A percentile compares a stretch with the other conserved stretches of the same genome.
Evolutionary conservation across 2,329 filamentous ascomycete genomes (phyloP).

Genomic region (Orbilia quercus): DNA sequence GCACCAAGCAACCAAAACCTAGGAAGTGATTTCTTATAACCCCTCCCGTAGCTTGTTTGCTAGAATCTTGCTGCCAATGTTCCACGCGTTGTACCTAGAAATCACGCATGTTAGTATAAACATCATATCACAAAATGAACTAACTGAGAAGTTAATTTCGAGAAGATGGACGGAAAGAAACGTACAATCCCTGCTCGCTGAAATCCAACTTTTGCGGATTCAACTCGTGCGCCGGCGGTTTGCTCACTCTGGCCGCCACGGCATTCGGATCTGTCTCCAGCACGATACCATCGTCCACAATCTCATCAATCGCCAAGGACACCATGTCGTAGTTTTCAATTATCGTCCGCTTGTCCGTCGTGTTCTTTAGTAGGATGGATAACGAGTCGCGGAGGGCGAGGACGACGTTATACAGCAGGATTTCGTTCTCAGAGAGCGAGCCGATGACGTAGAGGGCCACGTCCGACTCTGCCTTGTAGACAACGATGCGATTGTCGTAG

Average conservation of each 20-base stretch:
- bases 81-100: slow-evolving; percentile 45
- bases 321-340: slow-evolving; percentile 99
- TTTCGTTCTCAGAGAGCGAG: slow-evolving; percentile 92
- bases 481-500: slow-evolving; percentile 94
- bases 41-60: slow-evolving; percentile 51
- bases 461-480: slow-evolving; percentile 98
- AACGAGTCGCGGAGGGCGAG: slow-evolving; percentile 68
- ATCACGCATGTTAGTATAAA: slow-evolving; percentile 1
- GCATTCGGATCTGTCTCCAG: slow-evolving; percentile 96
- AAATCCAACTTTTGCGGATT: slow-evolving; percentile 53
- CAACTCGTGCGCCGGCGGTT: slow-evolving; percentile 84
- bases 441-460: slow-evolving; percentile 97
- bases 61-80: slow-evolving; percentile 46
- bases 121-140: too few relatives aligned
- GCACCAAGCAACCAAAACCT: background rate
- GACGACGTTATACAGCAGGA: slow-evolving; percentile 93
- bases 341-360: slow-evolving; percentile 96
- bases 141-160: background rate
- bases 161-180: slow-evolving; percentile 6
- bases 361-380: slow-evolving; percentile 62
- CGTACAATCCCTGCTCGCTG: slow-evolving; percentile 54
- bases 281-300: slow-evolving; percentile 93
- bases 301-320: slow-evolving; percentile 92
- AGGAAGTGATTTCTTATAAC: slow-evolving; percentile 22
- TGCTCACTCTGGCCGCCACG: slow-evolving; percentile 90